Evolutionary conservation across 1,284 basidiomycete genomes (phyloP).

Genomic region (Naganishia liquefaciens): DNA sequence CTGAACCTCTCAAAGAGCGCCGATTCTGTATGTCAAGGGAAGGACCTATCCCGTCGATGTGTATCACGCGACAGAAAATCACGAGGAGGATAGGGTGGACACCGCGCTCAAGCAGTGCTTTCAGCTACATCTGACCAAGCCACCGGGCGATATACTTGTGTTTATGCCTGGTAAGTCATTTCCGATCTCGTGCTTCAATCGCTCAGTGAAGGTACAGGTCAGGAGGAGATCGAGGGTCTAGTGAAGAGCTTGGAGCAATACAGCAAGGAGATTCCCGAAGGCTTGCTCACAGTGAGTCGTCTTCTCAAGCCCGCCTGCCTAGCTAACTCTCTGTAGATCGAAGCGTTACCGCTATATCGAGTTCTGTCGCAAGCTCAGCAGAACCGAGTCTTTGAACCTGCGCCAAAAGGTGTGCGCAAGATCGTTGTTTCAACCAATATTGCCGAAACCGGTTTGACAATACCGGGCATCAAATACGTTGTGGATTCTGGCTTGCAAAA

Average conservation of each 20-base stretch:
- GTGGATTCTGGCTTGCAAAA: constrained; percentile 95
- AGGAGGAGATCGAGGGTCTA: constrained; percentile 93
- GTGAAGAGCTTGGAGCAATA: constrained; percentile 68
- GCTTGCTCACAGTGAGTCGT: constrained; percentile 58
- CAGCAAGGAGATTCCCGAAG: constrained; percentile 64
- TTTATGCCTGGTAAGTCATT: constrained; percentile 76
- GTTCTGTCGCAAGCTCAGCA: constrained; percentile 65
- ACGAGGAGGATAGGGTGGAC: constrained; percentile 83
- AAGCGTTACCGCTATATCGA: constrained; percentile 78
- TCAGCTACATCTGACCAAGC: constrained; percentile 79
- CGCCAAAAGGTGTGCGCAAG: constrained; percentile 74
- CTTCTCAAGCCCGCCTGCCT: background rate
- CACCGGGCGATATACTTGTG: constrained; percentile 80
- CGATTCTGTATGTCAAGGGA: constrained; percentile 86
- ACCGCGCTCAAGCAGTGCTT: constrained; percentile 86
- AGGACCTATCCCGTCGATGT: constrained; percentile 88
- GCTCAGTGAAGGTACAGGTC: constrained; percentile 59
- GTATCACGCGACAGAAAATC: constrained; percentile 71
- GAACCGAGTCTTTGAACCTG: constrained; percentile 62
- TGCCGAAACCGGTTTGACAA: constrained; percentile 97
- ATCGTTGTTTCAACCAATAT: constrained; percentile 94
- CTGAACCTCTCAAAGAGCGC: constrained; percentile 61
- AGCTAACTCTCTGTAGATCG: constrained; percentile 58
- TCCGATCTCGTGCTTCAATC: background rate
- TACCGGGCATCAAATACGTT: constrained; percentile 92